Evolutionary conservation across 495 filamentous ascomycete species (phyloP), one percentile per base, ranked within the genome.

Genomic region (Stereocaulon alpinum): DNA sequence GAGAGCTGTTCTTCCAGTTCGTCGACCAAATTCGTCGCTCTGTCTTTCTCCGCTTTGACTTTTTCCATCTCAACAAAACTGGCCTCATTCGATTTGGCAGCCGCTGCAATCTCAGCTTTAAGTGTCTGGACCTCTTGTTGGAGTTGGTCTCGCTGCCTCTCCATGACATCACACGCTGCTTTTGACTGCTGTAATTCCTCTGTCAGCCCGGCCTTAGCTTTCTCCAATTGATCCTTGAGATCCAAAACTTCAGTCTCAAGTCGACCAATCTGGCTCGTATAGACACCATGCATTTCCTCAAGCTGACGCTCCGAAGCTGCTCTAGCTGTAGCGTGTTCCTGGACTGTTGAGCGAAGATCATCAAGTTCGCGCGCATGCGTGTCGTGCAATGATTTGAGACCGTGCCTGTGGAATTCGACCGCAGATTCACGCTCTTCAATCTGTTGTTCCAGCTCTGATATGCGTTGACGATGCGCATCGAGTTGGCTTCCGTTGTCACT

Each of bases 1-100:
- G 88, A 86, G n/a, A 99, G 82, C 66, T 99, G 92, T 61, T 99
- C 91, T 70, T 99, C 93, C 18, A 99, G 84, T 72, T 97, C 93
- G 67, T 96, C 90, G 9, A 97, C 87, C 10, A 99, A 76, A 47
- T 87, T 84, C 17, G 87, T 87, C 70, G 91, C 92, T 76, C 93
- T 94, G 73, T 89, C 72, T 71, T 87, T 86, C 69, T 85, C 82
- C 43, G 77, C 73, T 14, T 67, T 74, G 53, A 85, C 72, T 59
- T 76, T 77, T 55, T 83, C 78, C 45, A 88, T 71, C 41, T 86
- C 76, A 18, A 70, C 68, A 47, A 80, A 76, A 70, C 88, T 84
- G 73, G 85, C 84, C 74, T 86, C 83, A 69, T 87, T 81, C 64
- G 88, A 75, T 41, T 83, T 77, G n/a, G 83, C 77, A 65, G 90